Percentiles rank a stretch among this genome's conserved stretches.
phyloP scores from a whole-genome alignment of 257 asterid genomes.

The Primulina huaijiensis region DNA sequence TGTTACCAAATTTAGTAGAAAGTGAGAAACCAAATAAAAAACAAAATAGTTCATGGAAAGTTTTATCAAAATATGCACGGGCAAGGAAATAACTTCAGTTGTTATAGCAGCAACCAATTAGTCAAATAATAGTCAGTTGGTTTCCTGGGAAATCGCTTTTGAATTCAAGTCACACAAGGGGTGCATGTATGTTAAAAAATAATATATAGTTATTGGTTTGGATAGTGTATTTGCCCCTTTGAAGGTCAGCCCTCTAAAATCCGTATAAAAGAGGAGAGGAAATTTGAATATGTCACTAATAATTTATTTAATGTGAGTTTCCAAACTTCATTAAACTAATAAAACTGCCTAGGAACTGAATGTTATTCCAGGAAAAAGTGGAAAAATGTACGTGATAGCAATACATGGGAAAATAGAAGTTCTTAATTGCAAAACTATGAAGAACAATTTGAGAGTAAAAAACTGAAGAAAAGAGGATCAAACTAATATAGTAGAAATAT shows the following conservation, averaged over 20 bases:
- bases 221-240: too few species aligned
- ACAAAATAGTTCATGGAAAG: too few species aligned
- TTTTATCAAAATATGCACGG: not conserved
- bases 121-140: not conserved
- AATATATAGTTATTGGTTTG: too few species aligned
- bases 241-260: too few species aligned
- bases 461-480: not conserved
- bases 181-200: not conserved
- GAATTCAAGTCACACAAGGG: not conserved
- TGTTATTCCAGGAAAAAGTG: not conserved
- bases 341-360: not conserved
- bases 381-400: not conserved
- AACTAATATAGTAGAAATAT: not conserved
- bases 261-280: too few species aligned
- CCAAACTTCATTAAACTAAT: not conserved
- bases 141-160: not conserved
- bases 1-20: not conserved
- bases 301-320: too few species aligned
- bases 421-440: not conserved
- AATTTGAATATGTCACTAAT: too few species aligned
- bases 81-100: not conserved
- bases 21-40: not conserved
- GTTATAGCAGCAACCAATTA: not conserved
- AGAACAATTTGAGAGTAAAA: not conserved
- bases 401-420: not conserved